Base-by-base conservation (phyloP, 129 eudicot genomes). In the Ambrosia trifida region DNA sequence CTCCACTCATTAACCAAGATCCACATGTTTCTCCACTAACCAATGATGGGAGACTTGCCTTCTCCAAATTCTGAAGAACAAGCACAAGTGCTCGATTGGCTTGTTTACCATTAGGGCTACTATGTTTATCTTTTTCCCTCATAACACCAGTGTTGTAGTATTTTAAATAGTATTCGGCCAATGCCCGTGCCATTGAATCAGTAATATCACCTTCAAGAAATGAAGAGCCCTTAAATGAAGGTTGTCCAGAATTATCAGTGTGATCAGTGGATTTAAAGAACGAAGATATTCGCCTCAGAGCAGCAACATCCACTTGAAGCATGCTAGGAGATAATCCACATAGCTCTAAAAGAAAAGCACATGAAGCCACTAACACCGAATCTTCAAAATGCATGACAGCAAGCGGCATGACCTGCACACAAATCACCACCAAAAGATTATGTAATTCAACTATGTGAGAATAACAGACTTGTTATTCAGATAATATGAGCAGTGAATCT, bases 21-120 rank as follows among this genome's bases (percentile, higher is more conserved):
- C 98, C 98, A 73, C 96, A 89, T 67, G 96, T 89, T 73, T 76
- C 67, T 47, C 87, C 95, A 82, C 74, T 80, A 65, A 54, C 51
- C 66, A 81, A 61, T 53, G 51, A 59, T 45, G 96, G 96, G 65
- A 89, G 89, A 77, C 98, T 89, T 52, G 95, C 86, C 79, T 86
- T 92, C 76, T 92, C 98, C 87, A 92, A 77, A 80, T 89, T 89
- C 72, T 92, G 98, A 72, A 85, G 89, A 54, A 89, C 89, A 83
- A 92, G 89, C 77, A 87, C 64, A 41, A 92, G 90, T 64, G 96
- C 87, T 71, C 84, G 83, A 59, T 91, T 77, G 46, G 85, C 81
- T 72, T 73, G 85, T 72, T 79, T 82, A 41, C 50, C 61, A 56
- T 30, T 50, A 66, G 24, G 51, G 53, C 61, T 68, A 66, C 52